phyloP scores from a whole-genome alignment of 768 basidiomycete genomes.

The Lentinula sp. region DNA sequence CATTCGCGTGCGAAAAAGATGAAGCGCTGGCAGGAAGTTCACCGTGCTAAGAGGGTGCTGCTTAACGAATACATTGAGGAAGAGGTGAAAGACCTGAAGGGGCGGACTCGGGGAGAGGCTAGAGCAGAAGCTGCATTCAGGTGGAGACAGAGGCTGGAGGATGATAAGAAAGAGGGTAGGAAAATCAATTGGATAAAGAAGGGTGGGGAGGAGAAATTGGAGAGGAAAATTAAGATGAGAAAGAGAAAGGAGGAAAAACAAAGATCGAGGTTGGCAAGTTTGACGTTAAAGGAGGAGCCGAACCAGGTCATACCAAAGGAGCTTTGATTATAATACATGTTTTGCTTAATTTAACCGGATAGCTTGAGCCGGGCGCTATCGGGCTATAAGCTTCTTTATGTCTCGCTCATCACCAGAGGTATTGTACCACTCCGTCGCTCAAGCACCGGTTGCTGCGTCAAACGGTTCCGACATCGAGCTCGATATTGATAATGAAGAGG shows the following conservation, averaged over 20 bases:
- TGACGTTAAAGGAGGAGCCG: slow-evolving; percentile 45
- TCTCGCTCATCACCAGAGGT: slow-evolving; percentile 28
- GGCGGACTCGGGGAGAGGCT: slow-evolving; percentile 56
- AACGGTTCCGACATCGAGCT: slow-evolving; percentile 23
- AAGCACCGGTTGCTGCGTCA: slow-evolving; percentile 22
- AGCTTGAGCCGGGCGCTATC: too few relatives aligned
- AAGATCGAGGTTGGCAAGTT: slow-evolving; percentile 48
- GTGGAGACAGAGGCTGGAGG: slow-evolving; percentile 56
- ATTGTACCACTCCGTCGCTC: slow-evolving; percentile 39
- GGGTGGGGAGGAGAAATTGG: slow-evolving; percentile 42
- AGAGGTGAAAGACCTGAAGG: slow-evolving; percentile 51
- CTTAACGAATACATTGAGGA: slow-evolving; percentile 48
- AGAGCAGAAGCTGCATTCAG: slow-evolving; percentile 72
- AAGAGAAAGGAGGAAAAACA: slow-evolving; percentile 47
- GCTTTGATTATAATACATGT: neutral
- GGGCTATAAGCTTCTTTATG: slow-evolving; percentile 8
- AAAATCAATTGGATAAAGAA: slow-evolving; percentile 52
- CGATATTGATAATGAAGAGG: slow-evolving; percentile 24
- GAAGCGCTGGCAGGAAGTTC: slow-evolving; percentile 62
- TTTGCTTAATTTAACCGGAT: too few relatives aligned
- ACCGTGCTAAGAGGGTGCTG: slow-evolving; percentile 39
- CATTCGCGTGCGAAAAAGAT: slow-evolving; percentile 81
- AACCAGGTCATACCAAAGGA: slow-evolving; percentile 55
- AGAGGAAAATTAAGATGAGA: slow-evolving; percentile 42
- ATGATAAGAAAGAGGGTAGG: slow-evolving; percentile 52